Base-by-base conservation (phyloP, 75 land plant genomes). In the Pinus taeda region DNA sequence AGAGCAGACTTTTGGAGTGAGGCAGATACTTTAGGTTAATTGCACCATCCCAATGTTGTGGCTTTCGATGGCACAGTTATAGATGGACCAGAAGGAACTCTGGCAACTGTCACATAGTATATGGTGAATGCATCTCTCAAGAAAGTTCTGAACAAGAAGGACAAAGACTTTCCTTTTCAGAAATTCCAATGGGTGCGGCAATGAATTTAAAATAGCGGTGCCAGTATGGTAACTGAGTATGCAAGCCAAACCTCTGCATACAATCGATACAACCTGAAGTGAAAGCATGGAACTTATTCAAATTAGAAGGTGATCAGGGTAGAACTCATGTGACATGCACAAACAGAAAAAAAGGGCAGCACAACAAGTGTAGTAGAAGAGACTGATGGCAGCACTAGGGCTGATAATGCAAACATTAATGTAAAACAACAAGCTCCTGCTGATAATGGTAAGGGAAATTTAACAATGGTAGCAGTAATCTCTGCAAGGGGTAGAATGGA, bases 161-260 rank as follows among this genome's bases (percentile, higher is more conserved):
- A 14, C 81, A 80, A n/a, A 85, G 96, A 62, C 96, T 94, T 26
- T 87, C 96, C 22, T 91, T 91, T 77, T 74, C 90, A 26, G 96
- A 91, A 63, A 89, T 93, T 77, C 84, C 78, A 63, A 93, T 93
- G 95, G 85, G 89, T 74, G 88, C 84, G 57, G 88, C 91, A 58
- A 84, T 86, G 57, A 91, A 86, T 83, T 67, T 86, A 69, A 91
- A 88, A 71, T 91, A 79, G 82, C 39, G 76, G 60, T 42, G 26
- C 1, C 29, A 59, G 12, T 9, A 11, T 49, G 55, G 12, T 49
- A 49, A 42, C 8, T n/a, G 12, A 69, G 49, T 42, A 39, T 39
- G 42, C 33, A 69, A n/a, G 22, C 72, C 20, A 69, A 69, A 53
- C 72, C 42, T 65, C 69, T 33, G 1, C 33, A 33, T 33, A 33